Conservation (phyloP, 1,139 yeast genomes). For the Lodderomyces oxycetoniae region DNA sequence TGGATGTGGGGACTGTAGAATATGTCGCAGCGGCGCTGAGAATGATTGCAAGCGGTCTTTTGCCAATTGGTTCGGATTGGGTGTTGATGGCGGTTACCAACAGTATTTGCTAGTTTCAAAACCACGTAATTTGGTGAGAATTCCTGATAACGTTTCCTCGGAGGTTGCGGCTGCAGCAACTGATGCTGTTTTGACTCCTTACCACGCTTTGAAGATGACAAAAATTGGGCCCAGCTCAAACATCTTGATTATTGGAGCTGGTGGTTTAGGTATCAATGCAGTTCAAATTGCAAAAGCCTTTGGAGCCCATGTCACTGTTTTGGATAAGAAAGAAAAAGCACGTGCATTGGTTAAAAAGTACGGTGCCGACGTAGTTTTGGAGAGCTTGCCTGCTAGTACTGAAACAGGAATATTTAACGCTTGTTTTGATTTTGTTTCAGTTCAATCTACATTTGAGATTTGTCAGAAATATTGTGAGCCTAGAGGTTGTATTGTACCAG, state of each 20-base stretch:
- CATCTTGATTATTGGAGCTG: slow-evolving; percentile 39
- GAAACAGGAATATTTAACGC: slow-evolving; percentile 27
- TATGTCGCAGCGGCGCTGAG: slow-evolving; percentile 34
- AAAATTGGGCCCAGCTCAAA: slow-evolving; percentile 23
- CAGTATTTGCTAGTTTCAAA: slow-evolving; percentile 31
- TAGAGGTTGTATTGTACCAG: slow-evolving; percentile 34
- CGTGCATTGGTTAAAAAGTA: slow-evolving; percentile 22
- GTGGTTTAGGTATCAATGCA: slow-evolving; percentile 45
- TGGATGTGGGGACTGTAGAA: slow-evolving; percentile 14
- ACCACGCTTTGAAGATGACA: slow-evolving; percentile 27
- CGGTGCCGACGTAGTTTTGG: slow-evolving; percentile 38
- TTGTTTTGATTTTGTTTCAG: slow-evolving; percentile 39
- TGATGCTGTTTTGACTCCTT: slow-evolving; percentile 42
- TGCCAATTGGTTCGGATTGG: slow-evolving; percentile 26
- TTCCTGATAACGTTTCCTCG: slow-evolving; percentile 36
- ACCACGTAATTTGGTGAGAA: slow-evolving; percentile 27
- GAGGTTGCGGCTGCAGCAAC: slow-evolving; percentile 40
- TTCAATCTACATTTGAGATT: slow-evolving; percentile 30
- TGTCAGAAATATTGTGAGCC: slow-evolving; percentile 27
- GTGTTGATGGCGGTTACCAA: slow-evolving; percentile 42
- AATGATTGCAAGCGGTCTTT: slow-evolving; percentile 28
- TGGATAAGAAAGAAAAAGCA: slow-evolving; percentile 32
- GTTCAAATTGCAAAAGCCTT: slow-evolving; percentile 30
- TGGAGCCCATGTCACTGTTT: slow-evolving; percentile 29
- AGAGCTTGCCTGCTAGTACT: slow-evolving; percentile 14